Conservation (phyloP, 257 asterid genomes). For the Solanum neorickii region DNA sequence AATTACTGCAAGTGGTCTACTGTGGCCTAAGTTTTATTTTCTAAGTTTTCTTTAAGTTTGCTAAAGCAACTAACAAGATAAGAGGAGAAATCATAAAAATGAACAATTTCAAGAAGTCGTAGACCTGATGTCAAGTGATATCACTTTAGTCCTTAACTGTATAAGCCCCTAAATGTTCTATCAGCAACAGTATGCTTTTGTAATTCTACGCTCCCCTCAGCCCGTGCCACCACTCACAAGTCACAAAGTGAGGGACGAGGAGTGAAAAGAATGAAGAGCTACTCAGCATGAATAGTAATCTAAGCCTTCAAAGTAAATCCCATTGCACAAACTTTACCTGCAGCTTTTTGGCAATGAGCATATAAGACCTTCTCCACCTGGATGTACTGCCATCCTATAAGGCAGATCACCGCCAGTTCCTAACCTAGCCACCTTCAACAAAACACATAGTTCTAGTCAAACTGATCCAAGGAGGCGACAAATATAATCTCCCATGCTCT, state of each 20-base stretch:
- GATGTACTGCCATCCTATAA: constrained; percentile 84
- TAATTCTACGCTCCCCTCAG: background rate
- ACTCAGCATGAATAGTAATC: background rate
- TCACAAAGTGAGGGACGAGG: background rate
- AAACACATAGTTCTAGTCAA: background rate
- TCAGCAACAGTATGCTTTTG: background rate
- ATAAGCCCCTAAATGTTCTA: background rate
- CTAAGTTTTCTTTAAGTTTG: background rate
- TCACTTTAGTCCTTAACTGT: background rate
- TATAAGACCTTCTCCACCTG: constrained; percentile 73
- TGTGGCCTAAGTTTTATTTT: background rate
- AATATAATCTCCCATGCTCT: background rate
- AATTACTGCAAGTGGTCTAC: background rate
- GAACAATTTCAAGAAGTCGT: background rate
- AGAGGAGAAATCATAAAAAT: background rate
- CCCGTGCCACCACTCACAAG: background rate
- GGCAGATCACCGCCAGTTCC: constrained; percentile 83
- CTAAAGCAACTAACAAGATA: background rate
- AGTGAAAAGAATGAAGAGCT: background rate
- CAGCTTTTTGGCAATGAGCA: constrained; percentile 77
- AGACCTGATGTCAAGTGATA: background rate
- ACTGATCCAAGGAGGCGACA: background rate
- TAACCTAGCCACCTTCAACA: constrained; percentile 47
- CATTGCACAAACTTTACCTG: constrained; percentile 31
- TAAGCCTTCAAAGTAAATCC: background rate